Evolutionary conservation across 225 moss, liverwort and hornwort species (phyloP), one percentile per base, ranked within the genome.

Genomic region (Physcomitrium patens): DNA sequence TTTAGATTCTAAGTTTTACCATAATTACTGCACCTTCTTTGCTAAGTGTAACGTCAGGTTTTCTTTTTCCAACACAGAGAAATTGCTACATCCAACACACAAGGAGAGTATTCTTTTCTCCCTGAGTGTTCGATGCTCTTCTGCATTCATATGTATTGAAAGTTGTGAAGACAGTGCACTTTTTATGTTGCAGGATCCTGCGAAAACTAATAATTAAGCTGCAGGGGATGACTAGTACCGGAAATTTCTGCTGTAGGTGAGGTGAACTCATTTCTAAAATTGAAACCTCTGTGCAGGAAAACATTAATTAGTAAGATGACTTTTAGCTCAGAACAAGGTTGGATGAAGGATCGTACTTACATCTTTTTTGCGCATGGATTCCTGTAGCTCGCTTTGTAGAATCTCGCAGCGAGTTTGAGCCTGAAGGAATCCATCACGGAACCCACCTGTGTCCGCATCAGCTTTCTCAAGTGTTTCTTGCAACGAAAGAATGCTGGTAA

Each of bases 401-500:
- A 89, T 81, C 43, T 89, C 78, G 56, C 83, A 83, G 62, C 89
- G 86, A 52, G 83, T 89, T 44, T 83, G 78, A 68, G 85, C 79
- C 41, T 83, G 82, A 63, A 76, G 70, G 31, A 83, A 83, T 16
- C 71, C 79, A 48, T 86, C 74, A 23, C 80, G 77, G 20, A 76
- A 86, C 22, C 71, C 74, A 16, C 76, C 73, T 74, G 77, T 89
- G 66, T 68, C 76, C 14, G 58, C 73, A 61, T 80, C 86, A 17
- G 64, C 79, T 68, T 79, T 78, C 67, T 87, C 84, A 10, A 83
- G 78, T 22, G 81, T 89, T 74, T 83, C 80, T 26, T 89, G 86
- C 81, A 89, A 81, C 7, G 83, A 78, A 10, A 81, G 68, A 48
- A 89, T 76, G 71, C 81, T 86, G 65, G 78, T 60, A 44, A 89